phyloP scores from a whole-genome alignment of 345 rosid genomes.

The Hirschfeldia incana region DNA sequence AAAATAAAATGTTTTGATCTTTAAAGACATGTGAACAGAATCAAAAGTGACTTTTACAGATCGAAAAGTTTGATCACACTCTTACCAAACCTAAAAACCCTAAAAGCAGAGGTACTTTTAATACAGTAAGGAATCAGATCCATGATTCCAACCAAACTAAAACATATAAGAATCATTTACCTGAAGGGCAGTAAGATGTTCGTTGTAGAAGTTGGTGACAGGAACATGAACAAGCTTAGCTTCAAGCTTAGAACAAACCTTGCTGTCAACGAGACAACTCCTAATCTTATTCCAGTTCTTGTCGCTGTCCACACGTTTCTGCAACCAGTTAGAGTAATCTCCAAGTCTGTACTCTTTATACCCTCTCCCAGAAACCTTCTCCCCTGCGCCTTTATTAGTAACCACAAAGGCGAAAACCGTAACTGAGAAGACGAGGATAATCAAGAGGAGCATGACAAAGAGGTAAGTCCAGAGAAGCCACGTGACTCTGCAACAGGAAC shows the following conservation, averaged over 20 bases:
- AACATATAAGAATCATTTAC: constrained; percentile 25
- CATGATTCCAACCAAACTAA: background rate
- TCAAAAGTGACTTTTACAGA: background rate
- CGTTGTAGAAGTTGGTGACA: constrained; percentile 29
- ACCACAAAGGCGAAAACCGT: constrained; percentile 85
- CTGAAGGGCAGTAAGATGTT: constrained; percentile 64
- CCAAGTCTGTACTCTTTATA: constrained; percentile 85
- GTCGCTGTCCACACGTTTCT: constrained; percentile 54
- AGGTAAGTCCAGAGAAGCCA: constrained; percentile 91
- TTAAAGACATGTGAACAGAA: background rate
- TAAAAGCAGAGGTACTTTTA: constrained; percentile 3
- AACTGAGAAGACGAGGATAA: constrained; percentile 60
- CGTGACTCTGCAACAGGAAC: constrained; percentile 85
- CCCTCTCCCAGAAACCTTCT: constrained; percentile 52
- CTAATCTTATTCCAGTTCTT: constrained; percentile 77
- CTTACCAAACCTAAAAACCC: constrained; percentile 10
- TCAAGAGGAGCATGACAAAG: constrained; percentile 80
- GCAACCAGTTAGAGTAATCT: constrained; percentile 76
- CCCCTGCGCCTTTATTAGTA: constrained; percentile 91
- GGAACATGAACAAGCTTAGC: constrained; percentile 35
- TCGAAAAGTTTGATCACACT: constrained; percentile 8
- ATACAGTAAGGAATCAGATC: background rate
- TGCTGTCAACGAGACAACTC: constrained; percentile 70
- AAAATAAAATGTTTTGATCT: background rate
- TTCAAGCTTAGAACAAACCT: constrained; percentile 55